These are phyloP conservation scores for Arthrinium phaeospermum DNA, from an alignment of 2,329 filamentous ascomycete genomes.

Conservation along the genomic window DNA sequence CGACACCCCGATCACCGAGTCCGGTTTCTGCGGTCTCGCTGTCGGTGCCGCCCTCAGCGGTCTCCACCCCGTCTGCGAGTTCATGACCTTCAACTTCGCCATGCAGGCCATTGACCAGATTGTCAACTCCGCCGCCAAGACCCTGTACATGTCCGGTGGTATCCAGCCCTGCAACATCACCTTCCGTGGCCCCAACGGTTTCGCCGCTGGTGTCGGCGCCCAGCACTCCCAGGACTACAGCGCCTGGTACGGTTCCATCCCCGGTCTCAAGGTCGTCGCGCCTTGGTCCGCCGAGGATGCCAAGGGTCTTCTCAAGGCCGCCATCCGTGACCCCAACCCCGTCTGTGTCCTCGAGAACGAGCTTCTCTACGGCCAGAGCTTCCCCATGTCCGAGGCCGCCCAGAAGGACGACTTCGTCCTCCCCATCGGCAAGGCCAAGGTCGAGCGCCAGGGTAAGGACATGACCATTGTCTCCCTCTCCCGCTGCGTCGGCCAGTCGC, in stretches of 20 bases:
- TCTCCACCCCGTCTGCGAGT: conserved; percentile 94
- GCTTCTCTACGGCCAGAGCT: conserved; percentile 88
- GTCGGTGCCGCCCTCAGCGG: conserved; percentile 95
- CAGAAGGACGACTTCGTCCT: conserved; percentile 97
- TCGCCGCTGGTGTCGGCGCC: conserved; percentile 91
- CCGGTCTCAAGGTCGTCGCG: conserved; percentile 93
- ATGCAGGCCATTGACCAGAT: conserved; percentile 99
- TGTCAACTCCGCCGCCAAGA: conserved; percentile 99
- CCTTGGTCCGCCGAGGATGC: conserved; percentile 98
- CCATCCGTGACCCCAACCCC: conserved; percentile 97
- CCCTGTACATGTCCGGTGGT: conserved; percentile 99
- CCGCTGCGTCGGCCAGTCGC: conserved; percentile 90
- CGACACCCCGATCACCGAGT: conserved; percentile 98
- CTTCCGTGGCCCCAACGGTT: conserved; percentile 98
- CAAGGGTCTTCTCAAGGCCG: conserved; percentile 96
- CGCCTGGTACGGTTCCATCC: conserved; percentile 98
- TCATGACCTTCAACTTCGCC: conserved; percentile 99
- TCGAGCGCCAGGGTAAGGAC: conserved; percentile 95
- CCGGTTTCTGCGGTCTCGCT: conserved; percentile 90
- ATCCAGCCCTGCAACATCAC: conserved; percentile 99
- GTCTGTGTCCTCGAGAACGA: conserved; percentile 92
- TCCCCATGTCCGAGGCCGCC: conserved; percentile 96
- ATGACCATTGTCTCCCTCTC: conserved; percentile 94
- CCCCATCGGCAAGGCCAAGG: conserved; percentile 98
- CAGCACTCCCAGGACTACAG: conserved; percentile 99